Evolutionary conservation across 441 rosid genomes (phyloP), one percentile per base, ranked within the genome.

Genomic region (Flueggea neowawraea): DNA sequence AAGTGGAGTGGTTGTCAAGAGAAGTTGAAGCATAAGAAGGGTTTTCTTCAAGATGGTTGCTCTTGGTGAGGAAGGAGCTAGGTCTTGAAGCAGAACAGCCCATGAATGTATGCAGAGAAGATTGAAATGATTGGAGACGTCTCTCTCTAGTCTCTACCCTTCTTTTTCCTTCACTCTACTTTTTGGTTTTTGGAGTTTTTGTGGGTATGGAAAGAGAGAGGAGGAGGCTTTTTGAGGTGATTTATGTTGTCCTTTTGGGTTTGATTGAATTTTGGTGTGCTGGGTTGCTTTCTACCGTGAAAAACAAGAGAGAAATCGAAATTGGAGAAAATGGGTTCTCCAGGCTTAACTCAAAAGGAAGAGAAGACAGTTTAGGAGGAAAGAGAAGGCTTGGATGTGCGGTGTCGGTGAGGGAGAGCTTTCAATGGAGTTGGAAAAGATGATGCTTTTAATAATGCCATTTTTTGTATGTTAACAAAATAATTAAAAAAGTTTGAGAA

Each of bases 41-140:
- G 54, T 66, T 62, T 28, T 79, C 72, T 33, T 52, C 47, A 71
- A 54, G 57, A 62, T 70, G 52, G 67, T 59, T 54, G 68, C 49
- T 58, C 52, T 63, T 51, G 68, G 83, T 45, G 47, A 71, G 64
- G 41, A 82, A 41, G 41, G 68, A 67, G 63, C 52, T 63, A 39
- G 86, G 75, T 69, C 78, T 85, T 13, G 97, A 91, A 80, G 89
- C 78, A 52, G 92, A 81, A 77, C 87, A 85, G 50, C 96, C 98
- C 96, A 89, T 89, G 69, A 70, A 62, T 66, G 66, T 5, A 52
- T 13, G 28, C 52, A 58, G n/a, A 12, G 28, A 13, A 5, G 10
- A 31, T 11, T 28, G 10, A n/a, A 4, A 41, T 12, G 6, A 31
- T 11, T 17, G 14, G 14, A 9, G 12, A 36, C 1, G 14, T 53